Evolutionary conservation across 1,139 yeast species (phyloP).

Genomic region (Candida tetrigidarum): DNA sequence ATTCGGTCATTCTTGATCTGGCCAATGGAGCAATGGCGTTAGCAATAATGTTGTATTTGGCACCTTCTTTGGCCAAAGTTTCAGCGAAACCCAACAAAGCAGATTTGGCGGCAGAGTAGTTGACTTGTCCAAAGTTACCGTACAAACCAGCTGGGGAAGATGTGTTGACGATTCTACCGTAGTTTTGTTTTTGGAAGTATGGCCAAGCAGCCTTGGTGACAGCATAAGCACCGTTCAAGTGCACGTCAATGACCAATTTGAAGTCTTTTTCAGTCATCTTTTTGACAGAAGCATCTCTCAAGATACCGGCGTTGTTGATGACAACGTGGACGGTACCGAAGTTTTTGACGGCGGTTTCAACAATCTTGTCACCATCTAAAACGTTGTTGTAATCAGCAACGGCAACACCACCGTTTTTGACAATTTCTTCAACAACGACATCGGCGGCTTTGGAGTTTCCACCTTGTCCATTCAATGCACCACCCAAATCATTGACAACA

Average conservation of each 20-base stretch:
- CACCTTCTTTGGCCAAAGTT: slow-evolving; percentile 95
- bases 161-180: slow-evolving; percentile 88
- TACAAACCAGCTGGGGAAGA: slow-evolving; percentile 96
- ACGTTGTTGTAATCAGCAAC: slow-evolving; percentile 96
- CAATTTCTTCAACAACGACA: slow-evolving; percentile 84
- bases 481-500: slow-evolving; percentile 94
- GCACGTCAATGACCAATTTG: slow-evolving; percentile 81
- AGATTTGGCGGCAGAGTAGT: slow-evolving; percentile 92
- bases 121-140: slow-evolving; percentile 97
- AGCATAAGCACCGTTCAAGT: slow-evolving; percentile 86
- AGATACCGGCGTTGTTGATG: slow-evolving; percentile 93
- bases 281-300: slow-evolving; percentile 76
- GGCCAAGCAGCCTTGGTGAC: slow-evolving; percentile 95
- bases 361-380: slow-evolving; percentile 81
- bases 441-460: slow-evolving; percentile 78
- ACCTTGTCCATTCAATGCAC: slow-evolving; percentile 74
- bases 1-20: slow-evolving; percentile 95
- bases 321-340: slow-evolving; percentile 91
- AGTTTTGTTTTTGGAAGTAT: slow-evolving; percentile 78
- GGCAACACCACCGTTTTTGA: slow-evolving; percentile 76
- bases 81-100: slow-evolving; percentile 92
- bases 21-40: slow-evolving; percentile 95
- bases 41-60: slow-evolving; percentile 77
- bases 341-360: slow-evolving; percentile 82
- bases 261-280: slow-evolving; percentile 86